Evolutionary conservation across 225 moss, liverwort and hornwort genomes (phyloP).

Genomic region (Rhytidiadelphus loreus): DNA sequence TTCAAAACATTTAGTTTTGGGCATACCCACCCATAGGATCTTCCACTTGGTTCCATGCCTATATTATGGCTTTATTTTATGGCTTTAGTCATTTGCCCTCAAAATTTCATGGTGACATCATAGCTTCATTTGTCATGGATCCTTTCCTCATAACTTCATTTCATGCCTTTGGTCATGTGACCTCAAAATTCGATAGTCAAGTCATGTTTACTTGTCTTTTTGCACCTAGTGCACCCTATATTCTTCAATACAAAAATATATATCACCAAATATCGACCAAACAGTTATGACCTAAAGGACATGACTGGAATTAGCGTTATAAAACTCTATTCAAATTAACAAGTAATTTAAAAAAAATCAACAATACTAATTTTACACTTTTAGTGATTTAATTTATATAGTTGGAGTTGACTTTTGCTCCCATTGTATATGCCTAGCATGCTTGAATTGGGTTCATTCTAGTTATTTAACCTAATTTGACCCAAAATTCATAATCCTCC

Average conservation of each 20-base stretch:
- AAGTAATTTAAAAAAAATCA: too few relatives aligned
- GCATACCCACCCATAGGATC: neutral
- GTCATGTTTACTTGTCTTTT: neutral
- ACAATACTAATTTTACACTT: fast-evolving
- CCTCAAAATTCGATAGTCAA: neutral
- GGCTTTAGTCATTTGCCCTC: neutral
- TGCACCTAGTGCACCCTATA: fast-evolving
- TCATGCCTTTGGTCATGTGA: neutral
- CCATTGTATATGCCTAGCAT: neutral
- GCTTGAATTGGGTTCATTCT: neutral
- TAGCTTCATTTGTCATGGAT: too few relatives aligned
- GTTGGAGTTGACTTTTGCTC: neutral
- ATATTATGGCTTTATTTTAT: neutral
- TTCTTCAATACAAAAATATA: neutral
- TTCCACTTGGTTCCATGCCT: neutral
- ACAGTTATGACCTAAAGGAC: too few relatives aligned
- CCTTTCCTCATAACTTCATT: neutral
- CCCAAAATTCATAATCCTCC: fast-evolving
- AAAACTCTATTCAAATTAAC: neutral
- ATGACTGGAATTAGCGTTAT: too few relatives aligned
- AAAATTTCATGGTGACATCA: neutral
- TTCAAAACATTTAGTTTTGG: neutral
- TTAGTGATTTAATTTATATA: neutral
- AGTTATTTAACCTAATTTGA: neutral
- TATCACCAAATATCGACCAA: too few relatives aligned